These are phyloP conservation scores for Capronia epimyces DNA, from an alignment of 2,329 filamentous ascomycete genomes.

Conservation along the genomic window DNA sequence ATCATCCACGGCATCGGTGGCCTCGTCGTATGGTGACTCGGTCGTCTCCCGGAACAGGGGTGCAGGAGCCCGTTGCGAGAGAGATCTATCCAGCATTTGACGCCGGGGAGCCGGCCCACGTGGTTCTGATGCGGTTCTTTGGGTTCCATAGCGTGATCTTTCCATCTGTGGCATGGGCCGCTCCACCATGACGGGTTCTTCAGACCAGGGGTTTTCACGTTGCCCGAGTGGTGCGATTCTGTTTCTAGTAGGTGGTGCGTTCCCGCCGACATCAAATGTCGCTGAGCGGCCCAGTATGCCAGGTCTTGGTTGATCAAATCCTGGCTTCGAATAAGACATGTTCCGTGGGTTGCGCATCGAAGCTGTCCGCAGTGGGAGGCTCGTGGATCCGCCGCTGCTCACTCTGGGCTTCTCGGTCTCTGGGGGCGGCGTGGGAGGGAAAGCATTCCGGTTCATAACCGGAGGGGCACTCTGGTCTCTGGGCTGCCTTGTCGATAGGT, in stretches of 20 bases:
- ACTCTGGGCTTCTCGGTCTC: conserved; percentile 63
- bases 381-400: conserved; percentile 28
- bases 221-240: conserved; percentile 28
- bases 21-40: conserved; percentile 33
- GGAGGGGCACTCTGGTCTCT: conserved; percentile 83
- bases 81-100: conserved; percentile 32
- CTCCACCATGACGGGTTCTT: conserved; percentile 9
- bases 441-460: conserved; percentile 64
- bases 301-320: conserved; percentile 16
- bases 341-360: conserved; percentile 43
- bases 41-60: conserved; percentile 33
- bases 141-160: conserved; percentile 39
- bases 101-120: conserved; percentile 37
- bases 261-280: conserved; percentile 20
- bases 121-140: conserved; percentile 49
- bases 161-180: conserved; percentile 29
- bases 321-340: conserved; percentile 23
- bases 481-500: conserved; percentile 61
- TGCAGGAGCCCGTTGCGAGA: conserved; percentile 26
- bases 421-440: conserved; percentile 96
- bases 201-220: conserved; percentile 30
- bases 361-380: conserved; percentile 43
- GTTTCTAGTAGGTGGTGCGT: conserved; percentile 36
- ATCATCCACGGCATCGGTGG: conserved; percentile 40
- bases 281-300: conserved; percentile 21